A percentile compares a stretch with the other conserved stretches of the same genome.
Evolutionary conservation across 768 basidiomycete genomes (phyloP).

Genomic region (Tylopilus plumbeoviolaceoides): DNA sequence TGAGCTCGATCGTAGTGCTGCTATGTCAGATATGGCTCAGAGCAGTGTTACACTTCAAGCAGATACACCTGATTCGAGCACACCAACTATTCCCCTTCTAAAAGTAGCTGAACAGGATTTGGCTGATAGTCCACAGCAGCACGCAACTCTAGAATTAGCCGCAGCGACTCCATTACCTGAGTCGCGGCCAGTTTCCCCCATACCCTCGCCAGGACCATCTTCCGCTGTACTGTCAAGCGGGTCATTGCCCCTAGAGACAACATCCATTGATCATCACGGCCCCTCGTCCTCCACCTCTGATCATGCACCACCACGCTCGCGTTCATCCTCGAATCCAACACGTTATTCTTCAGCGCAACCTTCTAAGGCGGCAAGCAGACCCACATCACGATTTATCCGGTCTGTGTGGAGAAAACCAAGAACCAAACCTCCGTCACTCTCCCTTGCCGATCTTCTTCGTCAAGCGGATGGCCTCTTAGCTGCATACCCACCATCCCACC

Average conservation of each 20-base stretch:
- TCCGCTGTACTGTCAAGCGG: background rate
- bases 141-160: constrained; percentile 10
- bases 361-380: background rate
- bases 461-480: constrained; percentile 56
- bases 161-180: constrained; percentile 17
- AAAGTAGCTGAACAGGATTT: background rate
- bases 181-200: constrained; percentile 10
- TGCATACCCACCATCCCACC: constrained; percentile 58
- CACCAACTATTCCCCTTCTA: background rate
- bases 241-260: background rate
- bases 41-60: background rate
- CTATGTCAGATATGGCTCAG: background rate
- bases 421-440: constrained; percentile 28
- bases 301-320: background rate
- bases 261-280: background rate
- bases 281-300: background rate
- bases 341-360: background rate
- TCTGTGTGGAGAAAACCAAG: constrained; percentile 6
- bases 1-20: background rate
- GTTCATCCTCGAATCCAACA: constrained; percentile 5
- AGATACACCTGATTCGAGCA: background rate
- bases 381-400: constrained; percentile 4
- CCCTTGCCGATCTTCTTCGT: constrained; percentile 48
- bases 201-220: background rate
- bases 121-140: too few relatives aligned